Conservation (phyloP, 768 basidiomycete genomes). For the Tremella fuciformis region DNA sequence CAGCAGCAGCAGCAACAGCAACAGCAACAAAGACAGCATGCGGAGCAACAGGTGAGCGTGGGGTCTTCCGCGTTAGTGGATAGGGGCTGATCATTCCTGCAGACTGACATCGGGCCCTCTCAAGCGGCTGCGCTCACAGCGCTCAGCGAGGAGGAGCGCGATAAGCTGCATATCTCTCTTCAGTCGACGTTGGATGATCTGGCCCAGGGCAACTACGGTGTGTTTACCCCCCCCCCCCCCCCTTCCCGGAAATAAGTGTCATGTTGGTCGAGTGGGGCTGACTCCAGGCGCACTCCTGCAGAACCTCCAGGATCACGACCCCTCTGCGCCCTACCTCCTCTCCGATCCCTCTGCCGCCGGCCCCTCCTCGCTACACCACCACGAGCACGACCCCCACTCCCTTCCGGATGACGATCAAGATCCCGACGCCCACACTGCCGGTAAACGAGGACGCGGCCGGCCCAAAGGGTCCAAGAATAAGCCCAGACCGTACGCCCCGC, state of each 20-base stretch:
- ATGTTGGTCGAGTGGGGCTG: not conserved
- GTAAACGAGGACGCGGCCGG: conserved; percentile 68
- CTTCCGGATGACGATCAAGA: not conserved
- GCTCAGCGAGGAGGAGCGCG: conserved; percentile 19
- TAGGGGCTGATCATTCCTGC: too few relatives aligned
- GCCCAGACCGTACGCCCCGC: conserved; percentile 25
- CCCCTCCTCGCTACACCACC: not conserved
- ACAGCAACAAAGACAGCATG: not conserved
- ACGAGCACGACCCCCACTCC: conserved; percentile 6
- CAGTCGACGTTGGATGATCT: conserved; percentile 36
- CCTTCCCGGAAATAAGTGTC: too few relatives aligned
- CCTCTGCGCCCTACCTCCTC: conserved; percentile 1
- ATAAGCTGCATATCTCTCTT: conserved; percentile 25
- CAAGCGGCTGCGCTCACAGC: not conserved
- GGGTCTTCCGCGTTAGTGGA: too few relatives aligned
- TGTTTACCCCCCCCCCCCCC: conserved; percentile 7
- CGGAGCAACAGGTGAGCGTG: conserved; percentile 27
- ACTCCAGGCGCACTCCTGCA: conserved; percentile 1
- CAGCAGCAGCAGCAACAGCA: not conserved
- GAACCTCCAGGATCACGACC: not conserved
- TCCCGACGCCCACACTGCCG: conserved; percentile 42
- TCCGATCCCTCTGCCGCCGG: not conserved
- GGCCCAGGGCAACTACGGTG: conserved; percentile 22
- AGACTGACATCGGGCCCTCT: too few relatives aligned
- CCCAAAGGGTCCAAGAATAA: conserved; percentile 85